Conservation (phyloP, 768 basidiomycete species). For the Mycena belliarum region DNA sequence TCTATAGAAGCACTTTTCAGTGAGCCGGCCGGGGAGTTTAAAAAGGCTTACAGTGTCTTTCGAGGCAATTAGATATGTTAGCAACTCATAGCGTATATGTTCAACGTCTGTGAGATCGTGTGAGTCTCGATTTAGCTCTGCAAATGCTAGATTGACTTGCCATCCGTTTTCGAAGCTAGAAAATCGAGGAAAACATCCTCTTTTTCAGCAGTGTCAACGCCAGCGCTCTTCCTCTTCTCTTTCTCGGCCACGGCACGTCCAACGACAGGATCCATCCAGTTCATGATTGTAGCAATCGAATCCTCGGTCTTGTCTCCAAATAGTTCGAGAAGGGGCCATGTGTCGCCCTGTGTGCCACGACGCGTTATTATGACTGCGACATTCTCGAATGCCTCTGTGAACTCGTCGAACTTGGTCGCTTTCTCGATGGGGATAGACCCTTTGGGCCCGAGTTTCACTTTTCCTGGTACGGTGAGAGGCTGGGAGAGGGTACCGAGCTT, state of each 20-base stretch:
- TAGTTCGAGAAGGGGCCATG: constrained; percentile 16
- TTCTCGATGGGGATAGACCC: constrained; percentile 37
- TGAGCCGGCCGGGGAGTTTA: not conserved
- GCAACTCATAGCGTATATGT: constrained; percentile 10
- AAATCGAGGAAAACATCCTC: not conserved
- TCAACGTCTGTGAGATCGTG: not conserved
- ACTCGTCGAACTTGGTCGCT: constrained; percentile 36
- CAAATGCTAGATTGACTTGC: constrained; percentile 25
- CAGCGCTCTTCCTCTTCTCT: constrained; percentile 27
- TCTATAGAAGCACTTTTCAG: constrained; percentile 31
- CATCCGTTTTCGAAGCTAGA: constrained; percentile 34
- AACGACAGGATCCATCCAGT: constrained; percentile 46
- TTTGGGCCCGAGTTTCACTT: constrained; percentile 30
- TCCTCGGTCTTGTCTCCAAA: constrained; percentile 11
- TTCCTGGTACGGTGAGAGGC: constrained; percentile 34
- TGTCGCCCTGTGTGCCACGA: not conserved
- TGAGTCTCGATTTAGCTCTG: not conserved
- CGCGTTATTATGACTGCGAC: constrained; percentile 10
- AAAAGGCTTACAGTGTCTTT: constrained; percentile 49
- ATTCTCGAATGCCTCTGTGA: constrained; percentile 39
- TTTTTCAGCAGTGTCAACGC: constrained; percentile 26
- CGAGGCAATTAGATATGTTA: constrained; percentile 44
- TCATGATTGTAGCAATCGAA: constrained; percentile 19
- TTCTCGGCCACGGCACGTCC: constrained; percentile 35
- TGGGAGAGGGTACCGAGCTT: constrained; percentile 41